phyloP scores from a whole-genome alignment of 2,329 filamentous ascomycete genomes.

The Cordyceps farinosa region DNA sequence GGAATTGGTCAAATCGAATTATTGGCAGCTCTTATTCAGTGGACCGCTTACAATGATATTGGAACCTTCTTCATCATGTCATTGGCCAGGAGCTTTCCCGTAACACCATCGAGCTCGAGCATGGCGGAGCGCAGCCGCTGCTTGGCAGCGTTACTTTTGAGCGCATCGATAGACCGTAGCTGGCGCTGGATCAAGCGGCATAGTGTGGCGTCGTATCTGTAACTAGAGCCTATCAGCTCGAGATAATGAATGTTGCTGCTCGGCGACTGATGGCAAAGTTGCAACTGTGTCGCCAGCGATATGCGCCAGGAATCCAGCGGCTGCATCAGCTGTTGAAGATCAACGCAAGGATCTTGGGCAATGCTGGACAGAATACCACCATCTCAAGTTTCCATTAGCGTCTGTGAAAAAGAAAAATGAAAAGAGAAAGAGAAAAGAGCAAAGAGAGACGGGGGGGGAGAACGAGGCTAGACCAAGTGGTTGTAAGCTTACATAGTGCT shows the following conservation, averaged over 20 bases:
- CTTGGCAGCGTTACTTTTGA: not conserved
- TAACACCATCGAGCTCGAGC: constrained; percentile 12
- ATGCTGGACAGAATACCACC: not conserved
- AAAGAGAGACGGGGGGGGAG: too few relatives aligned
- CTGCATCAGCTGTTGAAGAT: not conserved
- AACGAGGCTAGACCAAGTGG: too few relatives aligned
- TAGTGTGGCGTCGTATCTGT: constrained; percentile 6
- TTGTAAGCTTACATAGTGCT: not conserved
- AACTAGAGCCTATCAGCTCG: not conserved
- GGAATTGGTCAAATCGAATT: too few relatives aligned
- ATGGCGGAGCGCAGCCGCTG: constrained; percentile 5
- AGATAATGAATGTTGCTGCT: not conserved
- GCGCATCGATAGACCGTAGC: not conserved
- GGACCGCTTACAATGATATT: constrained; percentile 1
- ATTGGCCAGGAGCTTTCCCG: not conserved
- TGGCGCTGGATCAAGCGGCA: constrained; percentile 5
- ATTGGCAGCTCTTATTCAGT: not conserved
- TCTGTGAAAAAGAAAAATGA: too few relatives aligned
- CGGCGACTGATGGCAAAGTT: not conserved
- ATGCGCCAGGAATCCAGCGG: constrained; percentile 3
- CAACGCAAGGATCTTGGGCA: not conserved
- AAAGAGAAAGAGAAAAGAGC: too few relatives aligned
- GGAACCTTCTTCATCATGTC: not conserved
- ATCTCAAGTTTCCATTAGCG: not conserved
- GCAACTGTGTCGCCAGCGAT: constrained; percentile 1